phyloP scores from a whole-genome alignment of 805 yeast genomes.

The Cyberlindnera mycetangii region DNA sequence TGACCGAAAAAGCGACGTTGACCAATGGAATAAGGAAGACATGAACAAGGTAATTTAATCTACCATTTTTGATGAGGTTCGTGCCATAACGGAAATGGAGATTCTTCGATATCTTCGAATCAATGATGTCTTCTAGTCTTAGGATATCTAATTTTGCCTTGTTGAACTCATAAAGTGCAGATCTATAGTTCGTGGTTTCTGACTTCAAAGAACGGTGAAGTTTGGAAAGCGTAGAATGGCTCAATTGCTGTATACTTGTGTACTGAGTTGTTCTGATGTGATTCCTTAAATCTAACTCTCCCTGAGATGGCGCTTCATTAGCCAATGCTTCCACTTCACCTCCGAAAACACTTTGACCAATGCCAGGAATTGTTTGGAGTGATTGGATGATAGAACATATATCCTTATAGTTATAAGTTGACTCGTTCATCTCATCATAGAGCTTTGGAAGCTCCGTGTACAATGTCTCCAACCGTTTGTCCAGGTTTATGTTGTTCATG shows the following conservation, averaged over 20 bases:
- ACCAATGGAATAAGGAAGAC: conserved; percentile 44
- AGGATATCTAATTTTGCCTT: conserved; percentile 46
- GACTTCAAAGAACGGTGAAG: conserved; percentile 51
- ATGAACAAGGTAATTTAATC: conserved; percentile 38
- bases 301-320: conserved; percentile 15
- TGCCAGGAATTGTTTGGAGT: conserved; percentile 32
- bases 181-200: conserved; percentile 48
- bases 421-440: conserved; percentile 61
- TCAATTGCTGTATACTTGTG: conserved; percentile 26
- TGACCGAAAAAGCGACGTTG: conserved; percentile 41
- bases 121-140: conserved; percentile 55
- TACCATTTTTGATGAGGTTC: conserved; percentile 36
- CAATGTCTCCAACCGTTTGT: conserved; percentile 32
- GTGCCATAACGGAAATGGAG: conserved; percentile 30
- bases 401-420: conserved; percentile 60
- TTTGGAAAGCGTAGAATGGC: conserved; percentile 43
- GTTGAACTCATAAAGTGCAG: conserved; percentile 57
- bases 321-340: conserved; percentile 15
- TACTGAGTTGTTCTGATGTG: conserved; percentile 27
- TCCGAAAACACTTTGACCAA: conserved; percentile 20
- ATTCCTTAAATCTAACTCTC: conserved; percentile 19
- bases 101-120: conserved; percentile 35
- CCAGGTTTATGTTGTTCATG: conserved; percentile 35
- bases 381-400: conserved; percentile 56
- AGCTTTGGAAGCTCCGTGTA: conserved; percentile 56